phyloP scores from a whole-genome alignment of 176 grass and related monocot species.

The Neostapfia colusana region DNA sequence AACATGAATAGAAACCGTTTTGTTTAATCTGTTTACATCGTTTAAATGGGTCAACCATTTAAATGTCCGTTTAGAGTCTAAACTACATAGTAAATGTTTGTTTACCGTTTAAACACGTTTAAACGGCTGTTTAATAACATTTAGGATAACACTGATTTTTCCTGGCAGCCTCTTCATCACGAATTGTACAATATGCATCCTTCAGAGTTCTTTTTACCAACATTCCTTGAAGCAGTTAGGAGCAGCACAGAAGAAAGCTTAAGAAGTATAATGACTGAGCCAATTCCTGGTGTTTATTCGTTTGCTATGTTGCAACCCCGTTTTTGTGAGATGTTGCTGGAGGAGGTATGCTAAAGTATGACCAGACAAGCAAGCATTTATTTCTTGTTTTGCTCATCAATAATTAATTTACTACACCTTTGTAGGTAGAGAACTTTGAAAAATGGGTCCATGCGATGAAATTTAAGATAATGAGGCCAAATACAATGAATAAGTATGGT shows the following conservation, averaged over 20 bases:
- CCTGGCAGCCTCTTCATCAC: conserved; percentile 77
- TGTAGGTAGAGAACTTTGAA: conserved; percentile 94
- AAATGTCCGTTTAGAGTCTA: no score
- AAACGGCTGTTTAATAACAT: no score
- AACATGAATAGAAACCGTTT: no score
- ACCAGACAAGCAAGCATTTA: neutral
- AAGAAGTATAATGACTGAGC: conserved; percentile 77
- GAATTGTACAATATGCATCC: conserved; percentile 80
- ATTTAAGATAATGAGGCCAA: conserved; percentile 99
- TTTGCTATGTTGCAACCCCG: conserved; percentile 87
- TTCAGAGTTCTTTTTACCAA: conserved; percentile 73
- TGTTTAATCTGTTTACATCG: no score
- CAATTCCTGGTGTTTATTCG: conserved; percentile 87
- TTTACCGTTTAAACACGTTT: no score
- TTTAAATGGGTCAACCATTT: no score
- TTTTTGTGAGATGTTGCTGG: conserved; percentile 84
- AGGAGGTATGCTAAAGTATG: conserved; percentile 64
- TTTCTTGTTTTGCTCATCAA: conserved; percentile 10
- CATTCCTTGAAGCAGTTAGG: conserved; percentile 79
- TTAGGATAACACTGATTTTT: no score
- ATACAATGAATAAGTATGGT: conserved; percentile 99
- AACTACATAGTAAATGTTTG: no score
- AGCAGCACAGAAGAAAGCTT: conserved; percentile 82
- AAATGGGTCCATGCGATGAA: conserved; percentile 80
- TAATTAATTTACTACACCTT: conserved; percentile 38